Conservation (phyloP, 2,329 filamentous ascomycete species). For the Sporothrix variecibatus region DNA sequence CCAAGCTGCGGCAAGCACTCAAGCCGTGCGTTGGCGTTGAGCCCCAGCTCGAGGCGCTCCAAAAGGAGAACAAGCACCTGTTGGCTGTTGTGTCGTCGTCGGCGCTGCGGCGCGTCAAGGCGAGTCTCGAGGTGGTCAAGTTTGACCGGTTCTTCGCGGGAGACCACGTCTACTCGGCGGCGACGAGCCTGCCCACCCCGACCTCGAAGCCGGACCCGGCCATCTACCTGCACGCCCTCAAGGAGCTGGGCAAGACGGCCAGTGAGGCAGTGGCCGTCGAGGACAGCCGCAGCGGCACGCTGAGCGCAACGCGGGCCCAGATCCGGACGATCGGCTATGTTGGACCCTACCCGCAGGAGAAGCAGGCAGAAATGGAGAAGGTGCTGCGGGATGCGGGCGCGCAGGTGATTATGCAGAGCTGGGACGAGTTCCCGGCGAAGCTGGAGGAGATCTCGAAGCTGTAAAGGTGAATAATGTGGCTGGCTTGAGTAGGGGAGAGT, state of each 20-base stretch:
- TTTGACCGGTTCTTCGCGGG: constrained; percentile 77
- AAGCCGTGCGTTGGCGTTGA: constrained; percentile 69
- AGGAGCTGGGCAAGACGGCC: constrained; percentile 70
- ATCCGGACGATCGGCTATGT: constrained; percentile 86
- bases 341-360: constrained; percentile 67
- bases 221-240: constrained; percentile 78
- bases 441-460: constrained; percentile 51
- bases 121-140: constrained; percentile 75
- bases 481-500: not conserved
- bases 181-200: constrained; percentile 74
- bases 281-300: constrained; percentile 83
- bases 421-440: constrained; percentile 55
- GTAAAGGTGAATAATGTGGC: not conserved
- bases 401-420: constrained; percentile 61
- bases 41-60: constrained; percentile 66
- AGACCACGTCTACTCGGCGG: constrained; percentile 77
- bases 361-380: constrained; percentile 66
- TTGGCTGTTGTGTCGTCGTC: constrained; percentile 81
- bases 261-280: constrained; percentile 78
- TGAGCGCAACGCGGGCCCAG: constrained; percentile 70
- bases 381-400: constrained; percentile 63
- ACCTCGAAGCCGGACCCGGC: constrained; percentile 89
- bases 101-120: constrained; percentile 74
- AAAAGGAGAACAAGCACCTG: constrained; percentile 62
- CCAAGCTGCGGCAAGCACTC: constrained; percentile 70